Percentiles rank a stretch among this genome's conserved stretches.
These are phyloP conservation scores for Strobilomyces echinocephalus DNA, from an alignment of 768 basidiomycete species.

Conservation along the genomic window DNA sequence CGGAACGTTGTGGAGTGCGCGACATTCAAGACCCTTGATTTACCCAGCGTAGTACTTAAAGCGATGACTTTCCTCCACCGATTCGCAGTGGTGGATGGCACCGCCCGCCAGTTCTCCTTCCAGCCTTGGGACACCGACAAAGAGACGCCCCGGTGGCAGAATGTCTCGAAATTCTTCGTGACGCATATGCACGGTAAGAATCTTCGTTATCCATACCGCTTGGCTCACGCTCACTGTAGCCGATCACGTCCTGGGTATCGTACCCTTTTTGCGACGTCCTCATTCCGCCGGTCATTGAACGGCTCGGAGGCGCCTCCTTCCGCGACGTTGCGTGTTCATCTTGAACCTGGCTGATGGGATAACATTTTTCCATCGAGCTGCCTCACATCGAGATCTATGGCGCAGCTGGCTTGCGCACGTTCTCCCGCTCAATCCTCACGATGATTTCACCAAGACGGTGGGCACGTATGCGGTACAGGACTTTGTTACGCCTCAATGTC, in stretches of 20 bases:
- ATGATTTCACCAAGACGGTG: slow-evolving; percentile 58
- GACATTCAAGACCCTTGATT: background rate
- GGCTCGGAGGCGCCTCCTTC: slow-evolving; percentile 7
- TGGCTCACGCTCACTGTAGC: slow-evolving; percentile 33
- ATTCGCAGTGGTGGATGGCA: slow-evolving; percentile 72
- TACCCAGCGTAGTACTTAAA: too few species aligned
- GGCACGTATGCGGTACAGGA: slow-evolving; percentile 77
- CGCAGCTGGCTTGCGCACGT: slow-evolving; percentile 69
- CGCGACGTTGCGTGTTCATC: slow-evolving; percentile 1
- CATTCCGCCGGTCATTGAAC: slow-evolving; percentile 36
- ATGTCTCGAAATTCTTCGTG: slow-evolving; percentile 67
- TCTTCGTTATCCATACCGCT: background rate
- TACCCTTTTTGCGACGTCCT: slow-evolving; percentile 60
- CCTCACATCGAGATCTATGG: slow-evolving; percentile 71
- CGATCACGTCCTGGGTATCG: slow-evolving; percentile 72
- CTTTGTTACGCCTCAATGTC: slow-evolving; percentile 55
- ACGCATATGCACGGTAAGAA: slow-evolving; percentile 79
- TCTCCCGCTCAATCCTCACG: slow-evolving; percentile 65
- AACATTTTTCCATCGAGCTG: slow-evolving; percentile 21
- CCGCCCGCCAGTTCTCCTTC: slow-evolving; percentile 58
- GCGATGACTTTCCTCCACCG: too few species aligned
- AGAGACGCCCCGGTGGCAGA: slow-evolving; percentile 37
- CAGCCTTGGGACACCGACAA: slow-evolving; percentile 40
- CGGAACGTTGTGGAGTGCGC: slow-evolving; percentile 64
- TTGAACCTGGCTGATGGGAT: background rate